phyloP scores from a whole-genome alignment of 2,329 filamentous ascomycete species.

The Colletotrichum siamense region DNA sequence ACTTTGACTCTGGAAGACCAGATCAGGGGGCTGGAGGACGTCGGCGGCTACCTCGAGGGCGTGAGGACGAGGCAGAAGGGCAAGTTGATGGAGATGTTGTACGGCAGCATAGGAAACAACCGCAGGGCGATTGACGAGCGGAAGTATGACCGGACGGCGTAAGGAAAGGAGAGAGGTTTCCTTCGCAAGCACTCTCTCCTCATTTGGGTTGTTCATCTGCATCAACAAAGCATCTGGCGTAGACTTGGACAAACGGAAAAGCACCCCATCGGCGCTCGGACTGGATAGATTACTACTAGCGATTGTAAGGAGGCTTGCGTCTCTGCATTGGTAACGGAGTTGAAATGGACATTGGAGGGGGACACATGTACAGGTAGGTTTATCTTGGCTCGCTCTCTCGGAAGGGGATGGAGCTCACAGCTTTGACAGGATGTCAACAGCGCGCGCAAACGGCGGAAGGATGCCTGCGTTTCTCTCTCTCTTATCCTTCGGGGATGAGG shows the following conservation, averaged over 20 bases:
- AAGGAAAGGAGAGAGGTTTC: background rate
- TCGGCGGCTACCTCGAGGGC: constrained; percentile 77
- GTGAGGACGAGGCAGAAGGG: constrained; percentile 82
- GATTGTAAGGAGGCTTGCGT: background rate
- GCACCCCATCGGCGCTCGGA: background rate
- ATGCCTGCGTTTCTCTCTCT: background rate
- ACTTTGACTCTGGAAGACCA: constrained; percentile 83
- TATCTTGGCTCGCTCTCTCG: background rate
- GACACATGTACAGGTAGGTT: background rate
- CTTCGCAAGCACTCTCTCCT: background rate
- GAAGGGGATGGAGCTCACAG: background rate
- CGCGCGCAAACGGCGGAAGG: background rate
- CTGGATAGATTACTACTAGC: background rate
- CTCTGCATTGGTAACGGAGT: background rate
- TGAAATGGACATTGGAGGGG: background rate
- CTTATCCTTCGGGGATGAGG: fast-evolving
- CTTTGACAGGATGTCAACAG: background rate
- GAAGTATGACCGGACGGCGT: constrained; percentile 11
- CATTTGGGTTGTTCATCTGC: background rate
- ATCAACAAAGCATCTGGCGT: background rate
- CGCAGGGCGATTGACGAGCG: constrained; percentile 37
- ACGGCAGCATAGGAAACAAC: constrained; percentile 52
- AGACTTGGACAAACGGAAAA: background rate
- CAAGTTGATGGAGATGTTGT: constrained; percentile 82
- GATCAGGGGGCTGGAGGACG: constrained; percentile 81